Percentiles rank a stretch among this genome's conserved stretches.
Conservation (phyloP, 371 early-diverging fungal genomes). For the Fennellomyces sp. region DNA sequence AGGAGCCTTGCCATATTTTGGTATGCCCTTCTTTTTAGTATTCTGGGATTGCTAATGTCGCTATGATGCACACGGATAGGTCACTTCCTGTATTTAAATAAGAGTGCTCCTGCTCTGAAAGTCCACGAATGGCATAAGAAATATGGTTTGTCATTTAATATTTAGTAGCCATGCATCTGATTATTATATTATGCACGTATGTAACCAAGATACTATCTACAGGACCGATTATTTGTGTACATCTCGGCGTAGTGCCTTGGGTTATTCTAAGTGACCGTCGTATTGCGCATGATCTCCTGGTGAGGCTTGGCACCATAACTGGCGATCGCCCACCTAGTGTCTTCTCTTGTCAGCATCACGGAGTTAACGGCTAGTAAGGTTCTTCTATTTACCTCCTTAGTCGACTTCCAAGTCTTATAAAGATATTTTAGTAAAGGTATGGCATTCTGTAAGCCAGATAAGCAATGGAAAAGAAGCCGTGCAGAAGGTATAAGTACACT, state of each 20-base stretch:
- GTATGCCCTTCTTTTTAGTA: too few species aligned
- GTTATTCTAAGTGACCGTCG: constrained; percentile 20
- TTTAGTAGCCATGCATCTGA: too few species aligned
- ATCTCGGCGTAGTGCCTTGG: constrained; percentile 23
- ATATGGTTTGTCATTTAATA: constrained; percentile 10
- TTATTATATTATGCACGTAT: too few species aligned
- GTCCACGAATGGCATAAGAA: constrained; percentile 17
- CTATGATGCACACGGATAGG: constrained; percentile 5
- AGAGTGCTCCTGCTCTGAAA: constrained; percentile 8
- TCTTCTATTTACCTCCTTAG: constrained; percentile 4
- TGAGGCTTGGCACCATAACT: constrained; percentile 16
- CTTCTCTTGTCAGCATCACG: constrained; percentile 11
- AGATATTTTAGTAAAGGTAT: constrained; percentile 12
- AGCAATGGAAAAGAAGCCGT: constrained; percentile 16
- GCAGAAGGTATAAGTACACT: constrained; percentile 13
- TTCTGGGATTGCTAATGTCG: too few species aligned
- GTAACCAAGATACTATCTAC: too few species aligned
- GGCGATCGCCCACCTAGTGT: constrained; percentile 15
- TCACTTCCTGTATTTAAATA: constrained; percentile 20
- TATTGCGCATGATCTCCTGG: constrained; percentile 26
- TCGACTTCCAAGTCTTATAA: neutral
- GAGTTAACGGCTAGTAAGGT: too few species aligned
- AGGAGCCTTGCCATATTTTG: too few species aligned
- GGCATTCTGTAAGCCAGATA: constrained; percentile 12
- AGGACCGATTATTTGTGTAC: constrained; percentile 18